Base-by-base conservation (phyloP, 1,139 yeast genomes). In the Diutina scorzettiae region DNA sequence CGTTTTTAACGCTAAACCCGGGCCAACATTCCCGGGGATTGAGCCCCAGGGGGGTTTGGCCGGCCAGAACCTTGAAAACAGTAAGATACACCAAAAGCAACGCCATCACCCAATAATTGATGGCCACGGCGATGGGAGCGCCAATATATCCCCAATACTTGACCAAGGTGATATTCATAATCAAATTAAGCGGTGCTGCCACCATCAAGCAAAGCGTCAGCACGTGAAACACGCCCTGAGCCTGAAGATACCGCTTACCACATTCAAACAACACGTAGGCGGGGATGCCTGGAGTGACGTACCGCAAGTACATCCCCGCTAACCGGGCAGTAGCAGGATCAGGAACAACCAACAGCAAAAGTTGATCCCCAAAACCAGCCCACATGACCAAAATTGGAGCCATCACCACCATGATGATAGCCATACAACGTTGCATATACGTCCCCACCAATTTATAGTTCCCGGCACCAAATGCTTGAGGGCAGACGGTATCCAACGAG, bases 381-480 rank as follows among this genome's bases (percentile, higher is more conserved):
- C 80, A 75, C 5, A 61, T 47, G 12, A 68, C 28, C 44, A 74
- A 64, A n/a, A 75, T 61, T 2, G 78, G 71, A 3, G 63, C 24
- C 76, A 73, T 72, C 11, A 73, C 63, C 12, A 64, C 58, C 43
- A 65, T 55, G 29, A 76, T 67, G 44, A 79, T 62, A 6, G 79
- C 68, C 14, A 71, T 59, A 62, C 80, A 73, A 50, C 74, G 69
- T 56, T 74, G 79, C 47, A 72, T 61, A 44, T 73, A 71, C 8
- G 65, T 52, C 1, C 80, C 81, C 12, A 75, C 80, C 50, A 73
- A 55, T 41, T 64, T 66, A 51, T 68, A 70, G 47, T 66, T 71
- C 40, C 66, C 63, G 3, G 86, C 79, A 5, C 89, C 91, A 53
- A 77, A 81, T 0, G 87, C 86, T 54, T 80, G 87, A 0, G 96